Conservation (phyloP, 169 alveolate species). For the Hammondia hammondi region DNA sequence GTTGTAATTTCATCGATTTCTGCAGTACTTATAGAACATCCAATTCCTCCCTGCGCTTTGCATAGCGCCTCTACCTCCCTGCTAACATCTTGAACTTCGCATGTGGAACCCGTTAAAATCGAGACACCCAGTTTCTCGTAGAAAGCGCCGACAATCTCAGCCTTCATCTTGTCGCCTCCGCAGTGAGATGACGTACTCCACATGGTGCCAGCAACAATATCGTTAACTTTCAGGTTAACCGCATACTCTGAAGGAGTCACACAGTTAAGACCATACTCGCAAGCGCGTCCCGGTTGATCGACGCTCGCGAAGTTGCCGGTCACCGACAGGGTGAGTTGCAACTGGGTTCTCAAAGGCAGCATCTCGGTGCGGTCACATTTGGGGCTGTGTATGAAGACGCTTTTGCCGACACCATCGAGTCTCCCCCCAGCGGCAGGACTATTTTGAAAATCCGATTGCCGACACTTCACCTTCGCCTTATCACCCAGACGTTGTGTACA, state of each 20-base stretch:
- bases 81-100: constrained; percentile 15
- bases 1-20: too few relatives aligned
- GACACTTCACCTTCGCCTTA: too few relatives aligned
- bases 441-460: too few relatives aligned
- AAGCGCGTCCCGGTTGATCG: too few relatives aligned
- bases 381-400: too few relatives aligned
- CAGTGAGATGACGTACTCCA: background rate
- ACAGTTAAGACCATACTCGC: background rate
- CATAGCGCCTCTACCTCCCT: background rate
- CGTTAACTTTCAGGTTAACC: background rate
- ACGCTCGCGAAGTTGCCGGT: too few relatives aligned
- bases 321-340: too few relatives aligned
- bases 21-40: background rate
- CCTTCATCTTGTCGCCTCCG: background rate
- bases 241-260: background rate
- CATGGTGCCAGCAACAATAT: background rate
- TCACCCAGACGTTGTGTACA: too few relatives aligned
- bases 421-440: too few relatives aligned
- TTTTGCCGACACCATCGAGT: too few relatives aligned
- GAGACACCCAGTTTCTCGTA: background rate
- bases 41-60: background rate
- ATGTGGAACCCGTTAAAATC: background rate
- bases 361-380: too few relatives aligned
- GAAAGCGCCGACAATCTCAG: background rate
- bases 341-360: too few relatives aligned